Percentiles rank a stretch among this genome's conserved stretches.
Evolutionary conservation across 371 early-diverging fungal species (phyloP).

Genomic region (Mucor plumbeus): DNA sequence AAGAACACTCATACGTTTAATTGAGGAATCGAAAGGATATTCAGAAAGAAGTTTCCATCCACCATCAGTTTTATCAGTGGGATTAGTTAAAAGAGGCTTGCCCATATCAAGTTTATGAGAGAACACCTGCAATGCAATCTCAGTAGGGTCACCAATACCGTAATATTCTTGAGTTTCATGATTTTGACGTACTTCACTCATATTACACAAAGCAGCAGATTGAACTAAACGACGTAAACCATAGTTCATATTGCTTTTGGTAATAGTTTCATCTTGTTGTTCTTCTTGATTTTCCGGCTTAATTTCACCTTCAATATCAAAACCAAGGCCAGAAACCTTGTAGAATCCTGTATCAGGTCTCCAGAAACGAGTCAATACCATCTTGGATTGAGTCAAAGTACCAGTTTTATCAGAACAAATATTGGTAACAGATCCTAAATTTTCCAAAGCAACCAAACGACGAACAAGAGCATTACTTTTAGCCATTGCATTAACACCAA

Average conservation of each 20-base stretch:
- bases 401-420: conserved; percentile 98
- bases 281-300: conserved; percentile 18
- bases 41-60: conserved; percentile 76
- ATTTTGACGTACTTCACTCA: conserved; percentile 69
- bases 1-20: conserved; percentile 93
- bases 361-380: conserved; percentile 82
- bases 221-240: conserved; percentile 48
- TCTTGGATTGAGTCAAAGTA: conserved; percentile 94
- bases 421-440: conserved; percentile 88
- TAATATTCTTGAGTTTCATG: conserved; percentile 65
- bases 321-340: conserved; percentile 67
- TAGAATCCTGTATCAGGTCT: conserved; percentile 68
- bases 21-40: conserved; percentile 81
- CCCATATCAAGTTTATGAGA: conserved; percentile 74
- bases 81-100: conserved; percentile 57
- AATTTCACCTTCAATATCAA: conserved; percentile 41
- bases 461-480: conserved; percentile 82
- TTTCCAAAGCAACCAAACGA: conserved; percentile 88
- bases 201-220: conserved; percentile 74
- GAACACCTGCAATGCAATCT: conserved; percentile 78
- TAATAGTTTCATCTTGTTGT: conserved; percentile 14
- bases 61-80: conserved; percentile 19
- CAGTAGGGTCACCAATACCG: conserved; percentile 88
- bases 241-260: conserved; percentile 36
- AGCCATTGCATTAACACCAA: conserved; percentile 91